These are phyloP conservation scores for Eimeria sp. DNA, from an alignment of 169 alveolate species.

Conservation along the genomic window DNA sequence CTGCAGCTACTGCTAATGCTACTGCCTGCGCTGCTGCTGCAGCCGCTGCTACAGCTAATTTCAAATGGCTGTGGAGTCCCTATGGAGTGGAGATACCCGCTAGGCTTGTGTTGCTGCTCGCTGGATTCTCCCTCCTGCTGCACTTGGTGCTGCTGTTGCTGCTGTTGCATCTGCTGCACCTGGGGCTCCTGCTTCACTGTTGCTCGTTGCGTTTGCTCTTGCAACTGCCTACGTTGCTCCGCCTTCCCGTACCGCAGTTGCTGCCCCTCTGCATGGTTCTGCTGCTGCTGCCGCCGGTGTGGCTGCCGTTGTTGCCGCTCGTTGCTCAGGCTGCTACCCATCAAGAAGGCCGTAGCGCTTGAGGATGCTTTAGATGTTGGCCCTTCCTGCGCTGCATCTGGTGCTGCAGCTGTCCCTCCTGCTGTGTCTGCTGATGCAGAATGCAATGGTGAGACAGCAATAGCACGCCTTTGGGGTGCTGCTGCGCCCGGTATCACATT, in stretches of 20 bases:
- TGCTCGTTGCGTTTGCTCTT: neutral
- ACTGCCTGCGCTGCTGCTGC: conserved; percentile 1
- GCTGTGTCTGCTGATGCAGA: neutral
- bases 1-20: neutral
- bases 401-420: neutral
- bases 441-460: neutral
- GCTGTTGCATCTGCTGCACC: conserved; percentile 10
- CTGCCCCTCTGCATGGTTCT: conserved; percentile 1
- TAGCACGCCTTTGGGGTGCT: neutral
- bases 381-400: neutral
- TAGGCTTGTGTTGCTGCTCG: neutral
- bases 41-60: neutral
- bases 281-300: neutral
- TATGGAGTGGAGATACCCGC: neutral
- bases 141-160: conserved; percentile 57
- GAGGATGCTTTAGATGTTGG: neutral
- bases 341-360: neutral
- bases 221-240: neutral
- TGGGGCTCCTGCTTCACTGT: neutral
- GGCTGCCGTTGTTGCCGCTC: neutral
- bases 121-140: neutral
- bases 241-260: neutral
- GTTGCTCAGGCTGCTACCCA: neutral
- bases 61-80: neutral
- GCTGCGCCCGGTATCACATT: neutral